Evolutionary conservation across 2,329 filamentous ascomycete genomes (phyloP).

Genomic region (Furcasterigmium sp.): DNA sequence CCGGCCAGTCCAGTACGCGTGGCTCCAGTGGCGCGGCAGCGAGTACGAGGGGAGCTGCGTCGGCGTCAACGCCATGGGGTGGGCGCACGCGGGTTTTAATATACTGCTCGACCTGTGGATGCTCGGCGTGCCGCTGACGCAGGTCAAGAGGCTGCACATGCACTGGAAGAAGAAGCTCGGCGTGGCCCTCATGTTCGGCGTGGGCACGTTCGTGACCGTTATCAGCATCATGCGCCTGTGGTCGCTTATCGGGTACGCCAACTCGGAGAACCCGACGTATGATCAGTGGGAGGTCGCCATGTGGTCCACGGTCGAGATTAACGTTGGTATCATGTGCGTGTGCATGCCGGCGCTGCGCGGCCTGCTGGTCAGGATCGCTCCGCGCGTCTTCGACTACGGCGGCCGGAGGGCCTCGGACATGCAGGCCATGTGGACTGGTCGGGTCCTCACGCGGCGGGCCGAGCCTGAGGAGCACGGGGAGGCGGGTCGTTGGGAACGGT

Average conservation of each 20-base stretch:
- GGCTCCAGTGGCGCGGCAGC: slow-evolving; percentile 28
- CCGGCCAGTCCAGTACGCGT: slow-evolving; percentile 35
- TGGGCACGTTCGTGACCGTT: slow-evolving; percentile 18
- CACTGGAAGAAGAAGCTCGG: slow-evolving; percentile 27
- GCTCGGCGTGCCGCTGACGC: slow-evolving; percentile 33
- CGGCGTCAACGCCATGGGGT: slow-evolving; percentile 30
- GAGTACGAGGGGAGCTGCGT: slow-evolving; percentile 25
- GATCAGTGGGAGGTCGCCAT: slow-evolving; percentile 17
- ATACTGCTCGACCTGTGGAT: slow-evolving; percentile 38
- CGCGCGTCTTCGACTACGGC: slow-evolving; percentile 7
- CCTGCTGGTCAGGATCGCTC: slow-evolving; percentile 16
- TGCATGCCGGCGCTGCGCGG: slow-evolving; percentile 21
- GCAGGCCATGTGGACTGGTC: not conserved
- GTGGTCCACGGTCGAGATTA: slow-evolving; percentile 23
- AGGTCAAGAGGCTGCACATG: slow-evolving; percentile 23
- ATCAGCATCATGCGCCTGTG: slow-evolving; percentile 16
- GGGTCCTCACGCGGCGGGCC: too few species aligned
- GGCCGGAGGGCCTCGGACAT: too few species aligned
- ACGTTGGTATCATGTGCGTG: slow-evolving; percentile 21
- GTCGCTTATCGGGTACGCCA: slow-evolving; percentile 15
- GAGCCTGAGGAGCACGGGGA: too few species aligned
- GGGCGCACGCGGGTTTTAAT: slow-evolving; percentile 33
- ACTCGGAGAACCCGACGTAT: slow-evolving; percentile 17
- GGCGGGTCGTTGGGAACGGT: too few species aligned
- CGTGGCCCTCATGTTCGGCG: slow-evolving; percentile 30